A percentile compares a stretch with the other conserved stretches of the same genome.
phyloP scores from a whole-genome alignment of 768 basidiomycete genomes.

The Mycena haematopus region DNA sequence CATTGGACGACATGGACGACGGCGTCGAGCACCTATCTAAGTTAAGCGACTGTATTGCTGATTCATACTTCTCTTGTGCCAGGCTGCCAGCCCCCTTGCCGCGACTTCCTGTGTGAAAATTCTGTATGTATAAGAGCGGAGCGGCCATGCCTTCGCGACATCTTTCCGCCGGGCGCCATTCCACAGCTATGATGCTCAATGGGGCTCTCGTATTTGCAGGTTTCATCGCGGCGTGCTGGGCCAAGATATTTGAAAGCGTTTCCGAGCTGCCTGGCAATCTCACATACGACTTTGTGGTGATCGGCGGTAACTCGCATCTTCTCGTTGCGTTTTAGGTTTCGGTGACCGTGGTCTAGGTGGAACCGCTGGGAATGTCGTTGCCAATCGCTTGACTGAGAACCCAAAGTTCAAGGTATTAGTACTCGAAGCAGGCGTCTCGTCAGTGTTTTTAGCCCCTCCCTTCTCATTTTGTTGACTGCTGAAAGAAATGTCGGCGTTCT shows the following conservation, averaged over 20 bases:
- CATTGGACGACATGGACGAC: too few species aligned
- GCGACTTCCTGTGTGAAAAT: too few species aligned
- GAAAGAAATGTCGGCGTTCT: background rate
- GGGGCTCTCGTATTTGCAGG: background rate
- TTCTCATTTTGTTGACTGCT: too few species aligned
- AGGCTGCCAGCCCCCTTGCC: too few species aligned
- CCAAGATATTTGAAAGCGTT: slow-evolving; percentile 10
- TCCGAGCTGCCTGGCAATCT: slow-evolving; percentile 1
- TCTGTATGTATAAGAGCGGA: too few species aligned
- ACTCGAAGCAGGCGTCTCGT: slow-evolving; percentile 29
- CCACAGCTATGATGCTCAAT: too few species aligned
- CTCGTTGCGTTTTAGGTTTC: background rate
- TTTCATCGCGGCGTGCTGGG: background rate
- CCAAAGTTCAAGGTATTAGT: slow-evolving; percentile 26
- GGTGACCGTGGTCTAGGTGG: slow-evolving; percentile 13
- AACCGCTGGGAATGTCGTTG: slow-evolving; percentile 22
- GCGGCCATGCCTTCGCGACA: too few species aligned
- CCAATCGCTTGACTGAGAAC: slow-evolving; percentile 31
- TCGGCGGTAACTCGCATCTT: slow-evolving; percentile 2
- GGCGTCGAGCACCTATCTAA: too few species aligned
- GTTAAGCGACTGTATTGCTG: too few species aligned
- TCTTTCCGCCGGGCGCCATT: too few species aligned
- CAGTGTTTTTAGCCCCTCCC: too few species aligned
- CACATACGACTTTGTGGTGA: slow-evolving; percentile 19
- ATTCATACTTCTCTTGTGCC: too few species aligned